These are phyloP conservation scores for Hypomontagnella submonticulosa DNA, from an alignment of 495 filamentous ascomycete species.

Conservation along the genomic window DNA sequence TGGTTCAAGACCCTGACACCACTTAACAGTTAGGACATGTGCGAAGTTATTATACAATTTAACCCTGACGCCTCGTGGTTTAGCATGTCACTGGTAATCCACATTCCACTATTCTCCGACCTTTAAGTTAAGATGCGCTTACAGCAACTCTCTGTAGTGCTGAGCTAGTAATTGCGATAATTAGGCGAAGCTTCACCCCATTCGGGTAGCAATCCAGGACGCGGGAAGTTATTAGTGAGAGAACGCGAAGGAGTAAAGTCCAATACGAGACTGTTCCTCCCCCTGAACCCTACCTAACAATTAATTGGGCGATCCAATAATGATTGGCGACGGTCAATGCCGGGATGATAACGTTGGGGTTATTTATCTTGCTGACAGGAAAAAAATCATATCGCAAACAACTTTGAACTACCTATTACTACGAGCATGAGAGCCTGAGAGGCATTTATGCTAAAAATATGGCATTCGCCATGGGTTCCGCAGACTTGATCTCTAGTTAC, in stretches of 20 bases:
- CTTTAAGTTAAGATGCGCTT: not conserved
- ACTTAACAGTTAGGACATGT: too few species aligned
- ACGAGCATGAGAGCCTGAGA: not conserved
- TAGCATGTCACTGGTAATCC: not conserved
- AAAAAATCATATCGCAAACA: too few species aligned
- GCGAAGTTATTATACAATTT: too few species aligned
- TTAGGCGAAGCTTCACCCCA: not conserved
- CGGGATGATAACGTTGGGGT: not conserved
- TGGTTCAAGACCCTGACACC: too few species aligned
- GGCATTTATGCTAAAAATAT: constrained; percentile 7
- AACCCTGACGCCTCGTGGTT: too few species aligned
- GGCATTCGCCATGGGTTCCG: constrained; percentile 5
- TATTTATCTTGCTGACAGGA: constrained; percentile 13
- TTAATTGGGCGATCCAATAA: constrained; percentile 13
- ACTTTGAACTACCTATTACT: too few species aligned
- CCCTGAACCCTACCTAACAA: not conserved
- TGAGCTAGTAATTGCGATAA: constrained; percentile 23
- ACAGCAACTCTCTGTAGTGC: not conserved
- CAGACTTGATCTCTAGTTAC: constrained; percentile 2
- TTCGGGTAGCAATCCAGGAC: constrained; percentile 16
- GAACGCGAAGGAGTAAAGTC: not conserved
- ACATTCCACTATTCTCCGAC: too few species aligned
- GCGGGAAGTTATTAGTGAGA: constrained; percentile 4
- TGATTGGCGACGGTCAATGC: constrained; percentile 7
- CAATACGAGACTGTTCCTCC: constrained; percentile 19